Percentiles rank a stretch among this genome's conserved stretches.
These are phyloP conservation scores for Lachnellula arida DNA, from an alignment of 2,329 filamentous ascomycete genomes.

Conservation along the genomic window DNA sequence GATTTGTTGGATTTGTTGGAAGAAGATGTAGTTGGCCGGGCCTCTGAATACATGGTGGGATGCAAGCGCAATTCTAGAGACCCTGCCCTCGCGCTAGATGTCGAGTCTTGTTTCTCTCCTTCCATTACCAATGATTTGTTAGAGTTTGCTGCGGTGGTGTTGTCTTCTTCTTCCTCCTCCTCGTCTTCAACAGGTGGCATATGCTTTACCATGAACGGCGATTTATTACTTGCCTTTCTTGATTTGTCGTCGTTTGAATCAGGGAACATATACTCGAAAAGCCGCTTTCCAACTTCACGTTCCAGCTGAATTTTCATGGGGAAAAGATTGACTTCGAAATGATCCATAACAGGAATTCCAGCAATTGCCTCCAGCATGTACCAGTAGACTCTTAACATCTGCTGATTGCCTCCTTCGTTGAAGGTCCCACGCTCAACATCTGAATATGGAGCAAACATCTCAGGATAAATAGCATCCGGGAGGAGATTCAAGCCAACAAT, in stretches of 20 bases:
- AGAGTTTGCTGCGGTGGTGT: slow-evolving; percentile 29
- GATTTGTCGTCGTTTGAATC: slow-evolving; percentile 49
- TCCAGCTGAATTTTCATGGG: slow-evolving; percentile 93
- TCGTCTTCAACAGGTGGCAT: slow-evolving; percentile 38
- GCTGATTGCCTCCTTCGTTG: slow-evolving; percentile 56
- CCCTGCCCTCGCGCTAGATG: slow-evolving; percentile 60
- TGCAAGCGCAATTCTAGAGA: slow-evolving; percentile 77
- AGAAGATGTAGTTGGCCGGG: slow-evolving; percentile 22
- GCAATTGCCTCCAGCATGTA: slow-evolving; percentile 98
- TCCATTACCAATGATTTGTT: slow-evolving; percentile 17
- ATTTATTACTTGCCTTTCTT: slow-evolving; percentile 49
- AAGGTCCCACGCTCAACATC: slow-evolving; percentile 56
- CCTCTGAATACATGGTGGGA: slow-evolving; percentile 67
- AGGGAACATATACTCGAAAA: slow-evolving; percentile 98
- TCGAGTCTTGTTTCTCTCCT: slow-evolving; percentile 43
- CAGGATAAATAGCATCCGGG: slow-evolving; percentile 85
- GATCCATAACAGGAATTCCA: slow-evolving; percentile 93
- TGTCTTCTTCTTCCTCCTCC: slow-evolving; percentile 31
- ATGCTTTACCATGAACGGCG: slow-evolving; percentile 55
- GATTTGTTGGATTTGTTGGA: slow-evolving; percentile 23
- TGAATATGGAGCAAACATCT: slow-evolving; percentile 89
- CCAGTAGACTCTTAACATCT: slow-evolving; percentile 95
- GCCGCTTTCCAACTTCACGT: slow-evolving; percentile 81
- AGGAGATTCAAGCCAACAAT: slow-evolving; percentile 87
- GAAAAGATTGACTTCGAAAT: slow-evolving; percentile 91